A percentile compares a stretch with the other conserved stretches of the same genome.
phyloP scores from a whole-genome alignment of 306 rosid genomes.

The Pueraria montana region DNA sequence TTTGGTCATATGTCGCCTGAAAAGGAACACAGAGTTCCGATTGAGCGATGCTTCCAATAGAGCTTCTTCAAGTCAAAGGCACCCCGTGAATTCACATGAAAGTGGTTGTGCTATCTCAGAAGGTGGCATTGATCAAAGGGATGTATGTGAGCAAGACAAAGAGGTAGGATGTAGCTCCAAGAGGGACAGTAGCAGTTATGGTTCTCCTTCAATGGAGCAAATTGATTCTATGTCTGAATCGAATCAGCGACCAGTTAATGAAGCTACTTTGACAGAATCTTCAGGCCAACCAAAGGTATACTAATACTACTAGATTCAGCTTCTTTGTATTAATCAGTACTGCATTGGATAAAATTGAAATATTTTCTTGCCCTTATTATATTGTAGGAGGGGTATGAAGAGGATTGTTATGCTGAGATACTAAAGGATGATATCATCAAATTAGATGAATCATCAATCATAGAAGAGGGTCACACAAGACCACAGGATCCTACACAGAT shows the following conservation, averaged over 20 bases:
- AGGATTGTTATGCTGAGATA: constrained; percentile 83
- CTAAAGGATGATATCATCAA: constrained; percentile 85
- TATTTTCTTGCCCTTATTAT: neutral
- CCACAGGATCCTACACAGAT: constrained; percentile 43
- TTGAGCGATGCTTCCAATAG: constrained; percentile 56
- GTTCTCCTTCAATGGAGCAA: constrained; percentile 77
- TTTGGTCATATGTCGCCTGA: constrained; percentile 87
- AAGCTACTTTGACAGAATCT: constrained; percentile 54
- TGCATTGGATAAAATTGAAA: neutral
- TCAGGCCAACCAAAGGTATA: constrained; percentile 59
- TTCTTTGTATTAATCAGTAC: too few species aligned
- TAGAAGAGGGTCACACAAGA: constrained; percentile 47
- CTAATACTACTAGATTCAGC: neutral
- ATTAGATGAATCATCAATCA: constrained; percentile 68
- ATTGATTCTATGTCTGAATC: constrained; percentile 73
- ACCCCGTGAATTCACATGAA: constrained; percentile 50
- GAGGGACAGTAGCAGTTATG: constrained; percentile 65
- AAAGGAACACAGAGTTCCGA: constrained; percentile 77
- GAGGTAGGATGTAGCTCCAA: constrained; percentile 59
- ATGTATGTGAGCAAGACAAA: constrained; percentile 59
- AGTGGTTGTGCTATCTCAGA: constrained; percentile 59
- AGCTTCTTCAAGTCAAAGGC: constrained; percentile 66
- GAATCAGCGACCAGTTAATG: constrained; percentile 55
- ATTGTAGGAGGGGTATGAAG: constrained; percentile 70
- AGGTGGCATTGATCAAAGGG: constrained; percentile 52